Conservation (phyloP, 208 protist species). For the Trypanosoma platydactyli region DNA sequence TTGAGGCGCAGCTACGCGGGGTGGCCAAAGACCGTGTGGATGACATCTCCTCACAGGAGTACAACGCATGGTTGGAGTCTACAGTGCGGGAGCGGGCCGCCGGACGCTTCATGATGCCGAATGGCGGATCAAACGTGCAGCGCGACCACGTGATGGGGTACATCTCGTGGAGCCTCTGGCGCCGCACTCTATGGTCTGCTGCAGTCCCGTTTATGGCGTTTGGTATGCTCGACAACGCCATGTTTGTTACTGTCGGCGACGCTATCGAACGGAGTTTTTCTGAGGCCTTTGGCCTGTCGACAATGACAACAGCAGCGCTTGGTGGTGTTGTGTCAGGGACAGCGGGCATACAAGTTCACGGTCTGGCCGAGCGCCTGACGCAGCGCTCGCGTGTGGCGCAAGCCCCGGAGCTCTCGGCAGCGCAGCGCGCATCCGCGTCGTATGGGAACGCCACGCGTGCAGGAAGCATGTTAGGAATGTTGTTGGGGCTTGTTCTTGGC, state of each 20-base stretch:
- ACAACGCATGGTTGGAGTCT: constrained; percentile 60
- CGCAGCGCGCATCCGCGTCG: constrained; percentile 42
- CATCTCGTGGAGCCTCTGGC: constrained; percentile 58
- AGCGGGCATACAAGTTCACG: constrained; percentile 86
- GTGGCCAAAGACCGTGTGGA: constrained; percentile 75
- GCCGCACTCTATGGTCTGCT: constrained; percentile 43
- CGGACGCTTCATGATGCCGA: constrained; percentile 5
- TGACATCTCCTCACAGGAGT: constrained; percentile 74
- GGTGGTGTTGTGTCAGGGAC: constrained; percentile 83
- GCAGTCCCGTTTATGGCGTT: constrained; percentile 85
- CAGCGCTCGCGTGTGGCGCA: constrained; percentile 25
- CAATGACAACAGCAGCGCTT: constrained; percentile 78
- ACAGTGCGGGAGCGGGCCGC: constrained; percentile 35
- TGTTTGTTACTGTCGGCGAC: constrained; percentile 76
- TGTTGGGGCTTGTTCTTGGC: constrained; percentile 68
- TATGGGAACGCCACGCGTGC: constrained; percentile 42
- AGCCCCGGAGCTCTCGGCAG: constrained; percentile 54
- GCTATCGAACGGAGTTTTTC: constrained; percentile 73
- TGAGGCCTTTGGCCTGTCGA: constrained; percentile 54
- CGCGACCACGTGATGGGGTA: constrained; percentile 11
- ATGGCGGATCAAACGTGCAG: neutral
- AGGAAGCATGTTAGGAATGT: constrained; percentile 81
- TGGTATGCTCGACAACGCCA: constrained; percentile 82
- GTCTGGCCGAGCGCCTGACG: constrained; percentile 74
- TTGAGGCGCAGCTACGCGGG: constrained; percentile 71